Evolutionary conservation across 1,284 basidiomycete species (phyloP), one percentile per base, ranked within the genome.

Genomic region (Abortiporus biennis): DNA sequence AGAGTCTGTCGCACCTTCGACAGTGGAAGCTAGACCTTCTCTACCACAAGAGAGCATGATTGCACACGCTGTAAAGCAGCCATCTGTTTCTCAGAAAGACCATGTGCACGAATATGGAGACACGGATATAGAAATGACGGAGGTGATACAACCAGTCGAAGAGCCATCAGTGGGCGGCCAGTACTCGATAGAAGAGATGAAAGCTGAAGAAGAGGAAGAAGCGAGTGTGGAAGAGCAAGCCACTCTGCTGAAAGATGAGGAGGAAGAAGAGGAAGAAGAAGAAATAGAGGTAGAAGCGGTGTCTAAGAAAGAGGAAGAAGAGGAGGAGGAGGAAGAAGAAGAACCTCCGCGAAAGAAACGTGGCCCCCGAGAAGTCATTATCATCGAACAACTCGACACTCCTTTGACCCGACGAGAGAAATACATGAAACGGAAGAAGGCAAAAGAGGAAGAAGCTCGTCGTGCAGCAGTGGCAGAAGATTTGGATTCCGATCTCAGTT

Each of bases 321-420:
- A 4, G 15, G n/a, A n/a, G 4, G 17, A 31, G 24, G 31, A 37
- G 8, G 20, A 11, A 20, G 16, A 37, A 9, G 36, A 6, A 9
- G 9, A 15, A n/a, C 27, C 27, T 29, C 27, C 11, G 29, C 6
- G 43, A n/a, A 45, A 32, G 20, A 44, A 52, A 31, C 37, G 45
- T 25, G 47, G 38, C 35, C 51, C 61, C 20, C 62, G 61, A 41
- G 72, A 71, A 16, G 66, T 62, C 42, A 67, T 80, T 39, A 71
- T 81, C 44, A 72, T 85, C 44, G 82, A 86, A 53, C 74, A 78
- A 42, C 63, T 85, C 16, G 84, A 85, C 51, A 80, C 82, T 1
- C 83, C 83, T 25, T 71, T 71, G 4, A 80, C 70, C 25, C 74
- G 83, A 3, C 68, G 72, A 40, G 69, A 74, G 55, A 83, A 80